phyloP scores from a whole-genome alignment of 73 alveolate species.

The Paramecium sonneborni region DNA sequence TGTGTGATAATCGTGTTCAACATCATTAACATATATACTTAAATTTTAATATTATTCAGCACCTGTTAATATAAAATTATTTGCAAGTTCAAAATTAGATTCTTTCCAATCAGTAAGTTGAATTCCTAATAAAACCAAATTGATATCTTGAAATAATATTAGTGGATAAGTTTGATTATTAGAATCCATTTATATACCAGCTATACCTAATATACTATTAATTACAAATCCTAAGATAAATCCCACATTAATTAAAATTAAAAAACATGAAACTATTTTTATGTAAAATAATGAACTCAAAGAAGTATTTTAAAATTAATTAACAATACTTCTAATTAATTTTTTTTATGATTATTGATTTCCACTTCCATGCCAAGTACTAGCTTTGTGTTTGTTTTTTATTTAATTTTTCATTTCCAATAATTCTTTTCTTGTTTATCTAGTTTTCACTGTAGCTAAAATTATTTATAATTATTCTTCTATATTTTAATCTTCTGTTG shows the following conservation, averaged over 20 bases:
- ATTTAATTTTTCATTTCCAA: background rate
- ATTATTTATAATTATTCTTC: background rate
- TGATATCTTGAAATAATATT: background rate
- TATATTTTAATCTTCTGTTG: background rate
- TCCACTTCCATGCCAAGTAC: background rate
- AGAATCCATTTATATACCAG: background rate
- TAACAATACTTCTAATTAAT: background rate
- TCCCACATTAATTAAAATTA: background rate
- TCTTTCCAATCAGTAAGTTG: background rate
- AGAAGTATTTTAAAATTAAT: background rate
- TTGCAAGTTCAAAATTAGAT: background rate
- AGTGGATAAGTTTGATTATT: constrained; percentile 4
- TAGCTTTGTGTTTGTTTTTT: background rate
- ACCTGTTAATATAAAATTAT: background rate
- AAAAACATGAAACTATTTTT: background rate
- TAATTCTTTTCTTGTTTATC: background rate
- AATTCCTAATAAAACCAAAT: background rate
- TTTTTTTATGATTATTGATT: background rate
- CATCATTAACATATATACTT: background rate
- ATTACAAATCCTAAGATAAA: background rate
- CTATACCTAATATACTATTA: background rate
- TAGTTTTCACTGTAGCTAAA: background rate
- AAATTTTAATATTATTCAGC: background rate
- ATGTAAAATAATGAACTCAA: background rate
- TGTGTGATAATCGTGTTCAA: background rate